phyloP scores from a whole-genome alignment of 2,329 filamentous ascomycete genomes.

The Xylaria digitata region DNA sequence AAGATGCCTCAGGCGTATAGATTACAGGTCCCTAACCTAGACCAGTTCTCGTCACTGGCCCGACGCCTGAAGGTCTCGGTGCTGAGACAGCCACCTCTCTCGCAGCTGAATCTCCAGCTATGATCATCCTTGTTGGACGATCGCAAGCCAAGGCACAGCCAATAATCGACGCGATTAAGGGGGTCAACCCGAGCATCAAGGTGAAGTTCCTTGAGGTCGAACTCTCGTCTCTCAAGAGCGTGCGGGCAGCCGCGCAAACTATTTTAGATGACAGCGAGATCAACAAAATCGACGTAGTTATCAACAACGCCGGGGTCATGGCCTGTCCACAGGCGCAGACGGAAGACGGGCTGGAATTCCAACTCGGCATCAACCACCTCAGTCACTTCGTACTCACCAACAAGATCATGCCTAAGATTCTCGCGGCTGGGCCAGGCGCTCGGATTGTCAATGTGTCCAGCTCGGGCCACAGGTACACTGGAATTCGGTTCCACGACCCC shows the following conservation, averaged over 20 bases:
- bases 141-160: conserved; percentile 44
- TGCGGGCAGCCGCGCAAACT: conserved; percentile 48
- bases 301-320: conserved; percentile 58
- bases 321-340: conserved; percentile 50
- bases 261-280: conserved; percentile 49
- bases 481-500: conserved; percentile 47
- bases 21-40: not conserved
- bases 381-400: conserved; percentile 51
- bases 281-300: conserved; percentile 44
- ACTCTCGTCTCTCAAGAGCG: conserved; percentile 48
- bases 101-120: conserved; percentile 46
- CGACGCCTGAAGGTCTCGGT: conserved; percentile 49
- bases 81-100: conserved; percentile 49
- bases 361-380: conserved; percentile 52
- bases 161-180: conserved; percentile 47
- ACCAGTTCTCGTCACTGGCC: conserved; percentile 50
- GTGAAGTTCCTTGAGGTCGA: conserved; percentile 48
- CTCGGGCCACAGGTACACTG: conserved; percentile 41
- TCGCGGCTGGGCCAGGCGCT: conserved; percentile 38
- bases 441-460: conserved; percentile 43
- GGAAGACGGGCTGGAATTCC: conserved; percentile 50
- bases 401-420: conserved; percentile 45
- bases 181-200: conserved; percentile 39
- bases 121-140: conserved; percentile 48
- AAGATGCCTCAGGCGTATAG: not conserved